phyloP scores from a whole-genome alignment of 1,284 basidiomycete species.

The Pseudozyma sp. region DNA sequence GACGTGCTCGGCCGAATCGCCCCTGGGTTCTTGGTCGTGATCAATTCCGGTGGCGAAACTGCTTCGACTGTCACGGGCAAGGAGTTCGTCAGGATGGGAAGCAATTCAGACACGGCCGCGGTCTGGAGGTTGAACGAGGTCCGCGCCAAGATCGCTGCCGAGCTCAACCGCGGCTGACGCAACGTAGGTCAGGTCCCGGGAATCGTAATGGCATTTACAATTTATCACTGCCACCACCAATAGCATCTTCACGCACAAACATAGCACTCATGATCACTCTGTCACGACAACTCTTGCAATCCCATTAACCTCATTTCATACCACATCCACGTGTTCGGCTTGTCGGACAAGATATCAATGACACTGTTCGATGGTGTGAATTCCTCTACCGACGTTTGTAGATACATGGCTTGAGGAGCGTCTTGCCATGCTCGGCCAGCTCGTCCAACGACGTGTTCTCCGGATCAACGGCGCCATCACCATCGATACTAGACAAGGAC shows the following conservation, averaged over 20 bases:
- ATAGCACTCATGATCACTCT: too few relatives aligned
- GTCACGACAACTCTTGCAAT: neutral
- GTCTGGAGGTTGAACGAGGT: slow-evolving; percentile 37
- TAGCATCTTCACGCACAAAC: neutral
- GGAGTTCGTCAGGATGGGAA: slow-evolving; percentile 37
- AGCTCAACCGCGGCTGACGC: slow-evolving; percentile 17
- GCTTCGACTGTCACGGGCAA: neutral
- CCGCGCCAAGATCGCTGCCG: slow-evolving; percentile 9
- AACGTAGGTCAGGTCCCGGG: neutral
- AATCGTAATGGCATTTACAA: neutral
- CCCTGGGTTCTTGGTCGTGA: slow-evolving; percentile 53
- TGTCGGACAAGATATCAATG: too few relatives aligned
- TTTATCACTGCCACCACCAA: neutral
- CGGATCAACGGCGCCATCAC: slow-evolving; percentile 2
- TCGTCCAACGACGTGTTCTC: slow-evolving; percentile 42
- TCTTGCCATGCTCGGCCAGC: slow-evolving; percentile 74
- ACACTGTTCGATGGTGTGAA: neutral
- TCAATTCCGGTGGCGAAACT: slow-evolving; percentile 5
- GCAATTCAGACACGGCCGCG: slow-evolving; percentile 9
- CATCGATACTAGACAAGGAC: neutral
- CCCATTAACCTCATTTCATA: too few relatives aligned
- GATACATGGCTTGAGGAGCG: slow-evolving; percentile 88
- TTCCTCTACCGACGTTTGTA: slow-evolving; percentile 84
- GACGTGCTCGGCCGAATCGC: slow-evolving; percentile 38
- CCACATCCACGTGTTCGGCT: neutral